Evolutionary conservation across 2,329 filamentous ascomycete genomes (phyloP), one percentile per base, ranked within the genome.

Genomic region (Sclerotiophoma versabilis): DNA sequence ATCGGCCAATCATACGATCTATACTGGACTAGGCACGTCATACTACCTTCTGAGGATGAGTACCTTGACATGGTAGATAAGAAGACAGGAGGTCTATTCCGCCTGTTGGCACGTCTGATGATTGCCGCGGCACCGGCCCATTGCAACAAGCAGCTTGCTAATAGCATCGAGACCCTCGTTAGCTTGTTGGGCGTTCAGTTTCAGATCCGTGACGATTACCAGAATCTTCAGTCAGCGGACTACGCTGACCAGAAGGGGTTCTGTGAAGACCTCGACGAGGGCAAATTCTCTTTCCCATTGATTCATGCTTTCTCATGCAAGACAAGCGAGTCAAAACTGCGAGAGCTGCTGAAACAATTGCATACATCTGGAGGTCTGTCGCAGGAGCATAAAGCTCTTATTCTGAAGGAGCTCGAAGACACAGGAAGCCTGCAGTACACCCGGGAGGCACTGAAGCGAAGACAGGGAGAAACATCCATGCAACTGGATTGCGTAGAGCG

Each of bases 121-220:
- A 6, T 17, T 10, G 22, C 37, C 3, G 23, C 17, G n/a, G 7
- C 14, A 15, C n/a, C n/a, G n/a, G n/a, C n/a, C n/a, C n/a, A n/a
- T n/a, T n/a, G n/a, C n/a, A n/a, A n/a, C n/a, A n/a, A n/a, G n/a
- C n/a, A n/a, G n/a, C n/a, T n/a, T n/a, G n/a, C n/a, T n/a, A n/a
- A n/a, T n/a, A 33, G 32, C 32, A 5, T 8, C 1, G 15, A 8
- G n/a, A 33, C 32, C 17, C 19, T 47, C 5, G 14, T 26, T 2
- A 8, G 15, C 1, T 14, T 49, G 1, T 14, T 93, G 53, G 91
- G 91, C n/a, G 84, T 92, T 50, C 85, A 92, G 71, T 95, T 91
- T 80, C 91, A 95, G 76, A 92, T 95, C 75, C 85, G 88, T 62
- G 90, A 92, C 78, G 93, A 97, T 81, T 96, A 96, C 77, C 85